Conservation (phyloP, 805 yeast species). For the Kodamaea neixiangensis region DNA sequence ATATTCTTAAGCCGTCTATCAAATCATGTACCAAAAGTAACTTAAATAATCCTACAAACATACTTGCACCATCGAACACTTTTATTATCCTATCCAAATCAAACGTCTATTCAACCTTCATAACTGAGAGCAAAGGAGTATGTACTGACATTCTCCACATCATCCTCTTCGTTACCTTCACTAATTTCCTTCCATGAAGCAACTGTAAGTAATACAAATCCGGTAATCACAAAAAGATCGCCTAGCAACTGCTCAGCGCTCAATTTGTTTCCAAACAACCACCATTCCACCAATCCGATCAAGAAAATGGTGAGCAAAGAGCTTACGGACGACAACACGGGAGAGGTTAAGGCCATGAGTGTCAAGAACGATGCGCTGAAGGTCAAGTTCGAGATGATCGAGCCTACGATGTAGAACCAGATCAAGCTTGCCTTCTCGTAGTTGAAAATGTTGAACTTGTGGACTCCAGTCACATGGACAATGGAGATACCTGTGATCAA, state of each 20-base stretch:
- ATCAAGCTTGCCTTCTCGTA: slow-evolving; percentile 39
- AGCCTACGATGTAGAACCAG: slow-evolving; percentile 50
- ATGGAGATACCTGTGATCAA: slow-evolving; percentile 51
- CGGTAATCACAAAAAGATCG: slow-evolving; percentile 65
- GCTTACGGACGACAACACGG: slow-evolving; percentile 73
- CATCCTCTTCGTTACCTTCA: slow-evolving; percentile 48
- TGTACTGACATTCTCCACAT: slow-evolving; percentile 42
- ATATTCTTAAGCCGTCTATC: too few relatives aligned
- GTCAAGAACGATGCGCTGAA: slow-evolving; percentile 75
- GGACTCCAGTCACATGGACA: slow-evolving; percentile 56
- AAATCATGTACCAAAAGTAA: too few relatives aligned
- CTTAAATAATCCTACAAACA: too few relatives aligned
- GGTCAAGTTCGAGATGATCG: slow-evolving; percentile 61
- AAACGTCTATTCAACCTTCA: slow-evolving; percentile 9
- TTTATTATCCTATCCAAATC: background rate
- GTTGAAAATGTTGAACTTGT: slow-evolving; percentile 56
- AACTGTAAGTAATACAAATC: slow-evolving; percentile 64
- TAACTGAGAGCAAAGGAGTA: slow-evolving; percentile 43
- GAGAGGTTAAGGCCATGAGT: slow-evolving; percentile 81
- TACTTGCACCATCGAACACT: too few relatives aligned
- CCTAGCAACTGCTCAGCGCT: slow-evolving; percentile 63
- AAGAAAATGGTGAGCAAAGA: slow-evolving; percentile 74
- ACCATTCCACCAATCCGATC: slow-evolving; percentile 78
- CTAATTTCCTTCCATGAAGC: slow-evolving; percentile 69
- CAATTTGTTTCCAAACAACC: slow-evolving; percentile 59